phyloP scores from a whole-genome alignment of 2,329 filamentous ascomycete genomes.

The Ophiostoma quercus region DNA sequence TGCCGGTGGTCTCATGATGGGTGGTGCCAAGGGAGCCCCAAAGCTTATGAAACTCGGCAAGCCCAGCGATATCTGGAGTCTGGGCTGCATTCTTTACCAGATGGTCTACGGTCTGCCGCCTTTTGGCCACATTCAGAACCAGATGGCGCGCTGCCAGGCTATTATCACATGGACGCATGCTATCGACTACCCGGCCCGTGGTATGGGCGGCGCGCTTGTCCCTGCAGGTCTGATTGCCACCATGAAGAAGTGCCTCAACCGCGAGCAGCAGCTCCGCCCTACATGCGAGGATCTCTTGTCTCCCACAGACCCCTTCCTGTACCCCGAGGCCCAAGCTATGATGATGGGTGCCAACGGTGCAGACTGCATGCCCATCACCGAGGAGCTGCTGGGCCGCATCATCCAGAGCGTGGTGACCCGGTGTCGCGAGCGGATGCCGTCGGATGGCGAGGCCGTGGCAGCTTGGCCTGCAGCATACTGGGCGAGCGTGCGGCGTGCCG shows the following conservation, averaged over 20 bases:
- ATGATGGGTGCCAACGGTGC: constrained; percentile 24
- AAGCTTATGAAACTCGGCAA: constrained; percentile 96
- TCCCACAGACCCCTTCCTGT: constrained; percentile 57
- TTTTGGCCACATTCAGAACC: constrained; percentile 86
- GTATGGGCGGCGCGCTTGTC: constrained; percentile 59
- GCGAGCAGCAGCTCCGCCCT: constrained; percentile 58
- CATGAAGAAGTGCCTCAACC: constrained; percentile 57
- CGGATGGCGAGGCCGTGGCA: constrained; percentile 50
- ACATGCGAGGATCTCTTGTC: constrained; percentile 59
- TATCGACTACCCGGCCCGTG: constrained; percentile 66
- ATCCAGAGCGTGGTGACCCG: constrained; percentile 58
- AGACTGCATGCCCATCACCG: constrained; percentile 54
- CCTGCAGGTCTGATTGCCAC: constrained; percentile 56
- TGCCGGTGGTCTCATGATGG: constrained; percentile 28
- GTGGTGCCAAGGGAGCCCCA: constrained; percentile 42
- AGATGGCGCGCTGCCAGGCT: constrained; percentile 77
- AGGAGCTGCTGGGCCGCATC: constrained; percentile 57
- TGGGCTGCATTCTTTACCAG: constrained; percentile 95
- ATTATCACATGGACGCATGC: constrained; percentile 73
- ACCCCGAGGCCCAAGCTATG: constrained; percentile 45
- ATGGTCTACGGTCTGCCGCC: constrained; percentile 97
- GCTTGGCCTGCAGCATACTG: constrained; percentile 60
- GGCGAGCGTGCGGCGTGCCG: constrained; percentile 52
- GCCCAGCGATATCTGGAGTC: constrained; percentile 89
- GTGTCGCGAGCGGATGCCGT: constrained; percentile 54